A percentile compares a stretch with the other conserved stretches of the same genome.
These are phyloP conservation scores for Fragaria vesca DNA, from an alignment of 306 rosid genomes.

Conservation along the genomic window DNA sequence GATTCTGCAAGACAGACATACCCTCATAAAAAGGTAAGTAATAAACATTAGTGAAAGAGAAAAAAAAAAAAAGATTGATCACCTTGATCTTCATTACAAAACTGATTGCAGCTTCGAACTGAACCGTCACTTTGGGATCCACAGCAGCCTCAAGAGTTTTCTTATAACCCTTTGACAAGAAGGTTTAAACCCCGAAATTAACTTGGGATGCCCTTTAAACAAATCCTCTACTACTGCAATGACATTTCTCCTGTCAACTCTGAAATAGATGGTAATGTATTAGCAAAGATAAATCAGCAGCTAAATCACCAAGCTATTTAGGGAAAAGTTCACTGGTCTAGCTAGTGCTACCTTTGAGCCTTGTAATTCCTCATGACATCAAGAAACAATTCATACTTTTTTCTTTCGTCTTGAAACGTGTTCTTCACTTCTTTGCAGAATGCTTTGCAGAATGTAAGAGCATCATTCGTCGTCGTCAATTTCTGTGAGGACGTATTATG, in stretches of 20 bases:
- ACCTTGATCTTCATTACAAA: constrained; percentile 98
- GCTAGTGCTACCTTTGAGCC: constrained; percentile 70
- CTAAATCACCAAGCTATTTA: constrained; percentile 18
- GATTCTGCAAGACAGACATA: constrained; percentile 51
- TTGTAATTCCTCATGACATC: constrained; percentile 94
- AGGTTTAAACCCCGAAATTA: constrained; percentile 90
- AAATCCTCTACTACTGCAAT: constrained; percentile 84
- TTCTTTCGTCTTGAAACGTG: constrained; percentile 75
- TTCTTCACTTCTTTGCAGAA: constrained; percentile 35
- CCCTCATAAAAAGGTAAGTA: not conserved
- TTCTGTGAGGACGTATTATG: constrained; percentile 40
- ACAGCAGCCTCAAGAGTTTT: constrained; percentile 76
- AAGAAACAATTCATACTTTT: constrained; percentile 72
- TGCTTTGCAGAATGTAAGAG: constrained; percentile 73
- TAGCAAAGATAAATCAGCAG: constrained; percentile 9
- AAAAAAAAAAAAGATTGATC: not conserved
- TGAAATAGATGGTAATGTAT: constrained; percentile 31
- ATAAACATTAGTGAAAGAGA: constrained; percentile 11
- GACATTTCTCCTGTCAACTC: constrained; percentile 90
- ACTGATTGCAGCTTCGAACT: constrained; percentile 75
- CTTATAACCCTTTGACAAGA: constrained; percentile 87
- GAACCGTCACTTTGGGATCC: constrained; percentile 17
- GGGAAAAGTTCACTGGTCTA: not conserved
- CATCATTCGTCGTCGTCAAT: constrained; percentile 66
- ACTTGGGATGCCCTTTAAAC: constrained; percentile 81